Evolutionary conservation across 2,329 filamentous ascomycete species (phyloP).

Genomic region (Sarocladiaceae sp.): DNA sequence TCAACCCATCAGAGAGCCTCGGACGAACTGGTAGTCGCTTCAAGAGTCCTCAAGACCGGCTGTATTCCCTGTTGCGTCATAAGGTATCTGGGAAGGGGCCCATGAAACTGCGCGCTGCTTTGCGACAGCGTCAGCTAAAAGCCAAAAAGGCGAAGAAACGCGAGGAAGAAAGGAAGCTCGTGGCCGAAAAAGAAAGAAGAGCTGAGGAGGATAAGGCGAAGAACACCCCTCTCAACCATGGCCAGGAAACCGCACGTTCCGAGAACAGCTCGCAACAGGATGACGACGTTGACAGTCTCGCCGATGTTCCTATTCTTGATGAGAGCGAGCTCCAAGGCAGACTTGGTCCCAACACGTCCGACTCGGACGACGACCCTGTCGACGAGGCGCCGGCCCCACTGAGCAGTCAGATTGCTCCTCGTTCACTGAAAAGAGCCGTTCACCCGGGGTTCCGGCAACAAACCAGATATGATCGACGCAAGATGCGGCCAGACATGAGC

Average conservation of each 20-base stretch:
- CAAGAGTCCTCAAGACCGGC: background rate
- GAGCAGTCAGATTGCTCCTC: no score
- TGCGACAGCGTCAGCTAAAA: background rate
- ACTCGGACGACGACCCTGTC: background rate
- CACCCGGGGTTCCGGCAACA: conserved; percentile 51
- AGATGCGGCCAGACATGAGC: conserved; percentile 97
- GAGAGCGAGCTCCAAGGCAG: background rate
- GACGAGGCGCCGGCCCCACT: background rate
- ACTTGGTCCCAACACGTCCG: background rate
- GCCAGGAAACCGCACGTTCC: background rate
- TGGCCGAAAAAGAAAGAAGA: background rate
- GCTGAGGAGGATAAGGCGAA: no score
- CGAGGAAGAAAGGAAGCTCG: background rate
- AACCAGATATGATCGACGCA: conserved; percentile 78
- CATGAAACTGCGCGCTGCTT: background rate
- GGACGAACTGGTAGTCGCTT: background rate
- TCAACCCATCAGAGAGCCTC: background rate
- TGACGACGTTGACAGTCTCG: background rate
- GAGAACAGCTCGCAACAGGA: background rate
- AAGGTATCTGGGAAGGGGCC: background rate
- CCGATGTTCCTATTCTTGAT: background rate
- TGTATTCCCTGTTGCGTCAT: background rate
- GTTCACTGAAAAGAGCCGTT: no score
- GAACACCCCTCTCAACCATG: background rate
- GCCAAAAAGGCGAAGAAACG: background rate